Evolutionary conservation across 208 protist genomes (phyloP), one percentile per base, ranked within the genome.

Genomic region (Vickermania spadyakhi): DNA sequence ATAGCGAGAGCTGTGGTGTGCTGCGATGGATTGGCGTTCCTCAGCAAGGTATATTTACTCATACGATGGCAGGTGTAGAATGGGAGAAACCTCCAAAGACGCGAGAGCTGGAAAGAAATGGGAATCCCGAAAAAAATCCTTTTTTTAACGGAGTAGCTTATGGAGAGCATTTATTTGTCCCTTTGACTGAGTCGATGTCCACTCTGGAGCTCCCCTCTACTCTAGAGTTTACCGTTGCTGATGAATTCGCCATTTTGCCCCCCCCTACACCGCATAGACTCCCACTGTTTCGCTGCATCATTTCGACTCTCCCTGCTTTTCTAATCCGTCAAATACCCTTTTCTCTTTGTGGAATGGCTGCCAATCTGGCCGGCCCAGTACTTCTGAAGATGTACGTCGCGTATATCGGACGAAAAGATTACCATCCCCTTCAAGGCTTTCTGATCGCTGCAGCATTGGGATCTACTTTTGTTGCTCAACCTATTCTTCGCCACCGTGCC

Each of bases 131-230:
- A 3, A 31, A 65, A 54, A 66, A 42, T 31, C 74, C 70, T 21
- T 68, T 78, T 49, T 72, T 71, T 59, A 54, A 77, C 61, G 84
- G 84, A 30, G 58, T 72, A n/a, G 70, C 77, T 22, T 68, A 86
- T 56, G 81, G 79, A 22, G 81, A 91, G 66, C 62, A 75, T 50
- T 70, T 91, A 22, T 91, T 91, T 65, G 54, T 54, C 4, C 70
- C 77, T 3, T 31, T 52, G 29, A 52, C 50, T 3, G 66, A 67
- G 14, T 56, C 67, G 51, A 71, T 60, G 56, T 79, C 79, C 57
- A 89, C 79, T 28, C 72, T 77, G 49, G 81, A 89, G 73, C 66
- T 72, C 31, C 63, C 73, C 28, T 53, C 58, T 41, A 56, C 63
- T 29, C 36, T 88, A 41, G 28, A 66, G 55, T 30, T 77, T 45